Base-by-base conservation (phyloP, 1,284 basidiomycete genomes). In the Vanrija sp. region DNA sequence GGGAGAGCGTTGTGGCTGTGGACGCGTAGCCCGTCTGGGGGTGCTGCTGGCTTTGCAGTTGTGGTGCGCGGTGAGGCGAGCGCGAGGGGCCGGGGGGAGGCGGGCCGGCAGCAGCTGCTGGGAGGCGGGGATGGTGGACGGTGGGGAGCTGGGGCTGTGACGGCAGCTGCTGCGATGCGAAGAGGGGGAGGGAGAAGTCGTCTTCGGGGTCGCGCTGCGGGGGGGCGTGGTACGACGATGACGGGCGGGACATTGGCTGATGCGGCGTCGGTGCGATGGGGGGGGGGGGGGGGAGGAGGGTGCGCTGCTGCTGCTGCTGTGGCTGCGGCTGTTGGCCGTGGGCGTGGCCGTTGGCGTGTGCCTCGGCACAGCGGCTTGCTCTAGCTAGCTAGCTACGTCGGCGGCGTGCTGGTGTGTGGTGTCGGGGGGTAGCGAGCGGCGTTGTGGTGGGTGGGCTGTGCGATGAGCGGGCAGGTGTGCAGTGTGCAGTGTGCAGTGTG, bases 221-320 rank as follows among this genome's bases (percentile, higher is more conserved):
- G 19, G 48, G 43, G 46, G 65, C 66, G 65, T 69, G 69, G 54
- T 65, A 65, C 34, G 71, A 71, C 52, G 63, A 34, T 34, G 34
- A 57, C 40, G 71, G 71, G 21, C 68, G 65, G 25, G 71, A 70
- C 71, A 73, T 23, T 73, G 18, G n/a, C n/a, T n/a, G n/a, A n/a
- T n/a, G n/a, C n/a, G n/a, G 43, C 55, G 52, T 46, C 9, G 46
- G 26, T 18, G 46, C 34, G 34, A 34, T 8, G 34, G 9, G 34
- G 12, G 34, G 12, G 3, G 34, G 34, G 34, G 34, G 14, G 3
- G 34, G 34, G 34, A 12, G 14, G 12, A 15, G 34, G 34, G 1
- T 12, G 12, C 28, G 34, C 34, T 34, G 12, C 6, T 34, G 34
- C 34, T 5, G 28, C 21, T 23, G 21, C 21, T 23, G 21, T 5